These are phyloP conservation scores for Phlyctochytrium planicorne DNA, from an alignment of 192 early-diverging fungal species.

Conservation along the genomic window DNA sequence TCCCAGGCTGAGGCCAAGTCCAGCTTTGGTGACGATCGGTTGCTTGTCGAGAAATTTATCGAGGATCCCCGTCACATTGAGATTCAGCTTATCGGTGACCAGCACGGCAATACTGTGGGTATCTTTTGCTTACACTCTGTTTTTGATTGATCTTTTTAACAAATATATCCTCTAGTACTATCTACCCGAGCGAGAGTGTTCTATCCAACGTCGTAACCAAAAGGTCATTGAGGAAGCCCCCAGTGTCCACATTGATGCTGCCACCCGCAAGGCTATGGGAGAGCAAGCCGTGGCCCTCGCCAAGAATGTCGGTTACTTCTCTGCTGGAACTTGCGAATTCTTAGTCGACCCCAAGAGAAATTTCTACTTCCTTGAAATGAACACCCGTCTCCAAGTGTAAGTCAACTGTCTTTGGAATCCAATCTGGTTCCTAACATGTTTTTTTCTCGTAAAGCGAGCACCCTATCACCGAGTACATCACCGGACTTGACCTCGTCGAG, in stretches of 20 bases:
- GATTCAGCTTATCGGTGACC: conserved; percentile 93
- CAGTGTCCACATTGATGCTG: conserved; percentile 51
- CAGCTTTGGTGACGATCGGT: conserved; percentile 83
- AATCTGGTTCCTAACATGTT: not conserved
- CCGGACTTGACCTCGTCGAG: conserved; percentile 89
- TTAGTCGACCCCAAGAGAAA: conserved; percentile 79
- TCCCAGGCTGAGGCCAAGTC: conserved; percentile 77
- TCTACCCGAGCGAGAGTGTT: conserved; percentile 95
- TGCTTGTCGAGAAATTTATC: conserved; percentile 92
- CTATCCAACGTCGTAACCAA: conserved; percentile 97
- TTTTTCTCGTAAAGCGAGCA: conserved; percentile 76
- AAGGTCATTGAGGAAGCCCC: conserved; percentile 98
- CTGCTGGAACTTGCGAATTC: conserved; percentile 97
- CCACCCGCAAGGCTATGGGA: conserved; percentile 46
- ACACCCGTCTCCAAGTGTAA: conserved; percentile 92
- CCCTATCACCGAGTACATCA: conserved; percentile 96
- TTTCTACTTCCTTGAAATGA: conserved; percentile 97
- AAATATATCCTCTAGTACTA: conserved; percentile 64
- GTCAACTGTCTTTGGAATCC: conserved; percentile 3
- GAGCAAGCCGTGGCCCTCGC: conserved; percentile 62
- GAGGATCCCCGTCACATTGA: conserved; percentile 93
- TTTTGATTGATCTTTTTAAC: conserved; percentile 45
- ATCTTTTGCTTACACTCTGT: conserved; percentile 78
- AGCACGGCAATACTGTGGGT: conserved; percentile 94
- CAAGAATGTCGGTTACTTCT: conserved; percentile 78